These are phyloP conservation scores for Pilatotrama ljubarskyi DNA, from an alignment of 768 basidiomycete species.

Conservation along the genomic window DNA sequence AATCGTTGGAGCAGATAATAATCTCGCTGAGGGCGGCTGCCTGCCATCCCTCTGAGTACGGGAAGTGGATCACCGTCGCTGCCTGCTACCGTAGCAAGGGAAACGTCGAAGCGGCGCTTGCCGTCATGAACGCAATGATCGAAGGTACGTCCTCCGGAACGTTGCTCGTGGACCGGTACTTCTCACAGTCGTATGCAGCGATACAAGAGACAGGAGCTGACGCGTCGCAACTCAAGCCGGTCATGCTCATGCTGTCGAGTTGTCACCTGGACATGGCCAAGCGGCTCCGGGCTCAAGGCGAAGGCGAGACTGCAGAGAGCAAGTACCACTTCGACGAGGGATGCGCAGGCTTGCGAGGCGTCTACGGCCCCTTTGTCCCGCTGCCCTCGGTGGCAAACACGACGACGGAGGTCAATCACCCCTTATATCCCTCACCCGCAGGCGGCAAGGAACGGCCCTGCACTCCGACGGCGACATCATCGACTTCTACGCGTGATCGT, in stretches of 20 bases:
- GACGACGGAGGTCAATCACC: neutral
- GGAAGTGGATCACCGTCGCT: constrained; percentile 57
- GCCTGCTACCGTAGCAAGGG: constrained; percentile 52
- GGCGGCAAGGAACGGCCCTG: neutral
- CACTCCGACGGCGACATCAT: neutral
- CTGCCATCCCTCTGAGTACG: constrained; percentile 39
- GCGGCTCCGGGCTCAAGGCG: constrained; percentile 31
- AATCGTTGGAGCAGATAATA: constrained; percentile 42
- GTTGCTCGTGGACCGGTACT: neutral
- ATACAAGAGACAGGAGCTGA: constrained; percentile 38
- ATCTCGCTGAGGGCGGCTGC: constrained; percentile 44
- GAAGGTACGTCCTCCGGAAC: constrained; percentile 39
- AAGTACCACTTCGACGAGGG: constrained; percentile 42
- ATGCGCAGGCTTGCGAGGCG: constrained; percentile 8
- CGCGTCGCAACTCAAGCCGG: constrained; percentile 46
- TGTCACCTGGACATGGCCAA: constrained; percentile 50
- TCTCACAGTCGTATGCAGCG: constrained; percentile 32
- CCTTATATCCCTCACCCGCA: neutral
- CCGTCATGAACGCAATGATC: constrained; percentile 46
- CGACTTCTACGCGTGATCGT: neutral
- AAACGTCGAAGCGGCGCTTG: constrained; percentile 45
- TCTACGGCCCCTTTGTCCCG: constrained; percentile 17
- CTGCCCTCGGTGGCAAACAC: neutral
- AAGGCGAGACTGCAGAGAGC: constrained; percentile 30
- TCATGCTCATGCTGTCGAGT: constrained; percentile 52